Conservation (phyloP, 371 early-diverging fungal genomes). For the Funneliformis caledonium region DNA sequence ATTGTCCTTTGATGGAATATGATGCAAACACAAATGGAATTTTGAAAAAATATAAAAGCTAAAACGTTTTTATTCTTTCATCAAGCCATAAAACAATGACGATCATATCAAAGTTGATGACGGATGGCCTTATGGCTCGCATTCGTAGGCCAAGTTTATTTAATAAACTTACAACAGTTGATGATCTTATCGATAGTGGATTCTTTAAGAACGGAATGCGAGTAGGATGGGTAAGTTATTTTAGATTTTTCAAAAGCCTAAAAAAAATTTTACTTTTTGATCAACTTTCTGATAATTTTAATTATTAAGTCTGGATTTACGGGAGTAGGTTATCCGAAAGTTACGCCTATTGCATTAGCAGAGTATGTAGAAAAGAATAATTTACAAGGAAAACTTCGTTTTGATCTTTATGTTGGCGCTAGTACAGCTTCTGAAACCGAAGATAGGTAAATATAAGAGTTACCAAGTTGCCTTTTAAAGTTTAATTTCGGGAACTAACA, state of each 20-base stretch:
- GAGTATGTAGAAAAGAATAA: constrained; percentile 59
- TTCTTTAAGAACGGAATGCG: constrained; percentile 53
- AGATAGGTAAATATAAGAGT: constrained; percentile 44
- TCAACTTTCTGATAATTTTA: constrained; percentile 46
- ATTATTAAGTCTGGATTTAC: constrained; percentile 53
- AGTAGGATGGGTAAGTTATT: neutral
- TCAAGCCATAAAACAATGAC: neutral
- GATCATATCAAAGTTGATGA: neutral
- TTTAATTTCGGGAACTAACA: neutral
- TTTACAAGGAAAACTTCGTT: constrained; percentile 58
- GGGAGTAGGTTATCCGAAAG: constrained; percentile 61
- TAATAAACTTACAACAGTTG: constrained; percentile 54
- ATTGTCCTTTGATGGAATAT: too few relatives aligned
- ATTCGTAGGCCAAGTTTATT: constrained; percentile 56
- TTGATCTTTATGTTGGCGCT: constrained; percentile 60
- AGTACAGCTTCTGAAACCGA: constrained; percentile 57
- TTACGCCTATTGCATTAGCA: constrained; percentile 57
- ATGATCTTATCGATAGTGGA: constrained; percentile 49
- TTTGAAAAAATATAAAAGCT: too few relatives aligned
- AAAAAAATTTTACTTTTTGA: neutral
- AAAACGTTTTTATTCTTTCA: neutral
- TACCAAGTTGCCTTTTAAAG: neutral
- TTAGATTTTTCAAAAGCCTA: neutral
- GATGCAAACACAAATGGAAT: too few relatives aligned
- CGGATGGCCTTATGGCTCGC: constrained; percentile 51